Percentiles rank a stretch among this genome's conserved stretches.
Conservation (phyloP, 352 stramenopile species). For the Pythium coloratum region DNA sequence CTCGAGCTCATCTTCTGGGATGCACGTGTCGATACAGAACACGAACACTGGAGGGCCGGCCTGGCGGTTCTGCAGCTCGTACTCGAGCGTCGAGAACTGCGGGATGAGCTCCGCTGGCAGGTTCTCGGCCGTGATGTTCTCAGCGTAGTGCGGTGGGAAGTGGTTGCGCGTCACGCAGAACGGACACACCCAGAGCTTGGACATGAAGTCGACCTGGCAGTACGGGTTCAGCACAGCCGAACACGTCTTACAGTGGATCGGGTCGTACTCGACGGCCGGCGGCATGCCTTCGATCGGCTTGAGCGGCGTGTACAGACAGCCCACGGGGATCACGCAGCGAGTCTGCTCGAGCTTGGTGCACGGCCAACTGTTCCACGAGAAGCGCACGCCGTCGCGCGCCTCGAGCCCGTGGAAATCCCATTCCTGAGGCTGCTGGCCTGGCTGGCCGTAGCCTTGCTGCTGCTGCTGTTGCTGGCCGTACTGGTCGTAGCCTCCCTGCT, state of each 20-base stretch:
- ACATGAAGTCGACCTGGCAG: slow-evolving; percentile 98
- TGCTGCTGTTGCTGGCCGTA: slow-evolving; percentile 46
- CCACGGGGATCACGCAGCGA: slow-evolving; percentile 96
- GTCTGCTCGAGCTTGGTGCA: slow-evolving; percentile 97
- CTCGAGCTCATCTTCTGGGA: slow-evolving; percentile 96
- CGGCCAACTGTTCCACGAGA: slow-evolving; percentile 99
- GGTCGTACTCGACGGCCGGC: slow-evolving; percentile 95
- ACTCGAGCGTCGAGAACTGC: slow-evolving; percentile 99
- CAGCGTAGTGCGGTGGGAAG: slow-evolving; percentile 93
- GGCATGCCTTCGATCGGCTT: slow-evolving; percentile 96
- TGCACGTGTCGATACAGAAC: slow-evolving; percentile 98
- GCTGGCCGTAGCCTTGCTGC: slow-evolving; percentile 36
- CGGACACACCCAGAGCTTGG: slow-evolving; percentile 99
- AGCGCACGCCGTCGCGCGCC: slow-evolving; percentile 93
- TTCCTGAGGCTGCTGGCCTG: slow-evolving; percentile 74
- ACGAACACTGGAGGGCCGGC: slow-evolving; percentile 97
- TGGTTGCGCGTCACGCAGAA: slow-evolving; percentile 99
- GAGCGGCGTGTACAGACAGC: slow-evolving; percentile 95
- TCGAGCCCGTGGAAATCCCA: slow-evolving; percentile 87
- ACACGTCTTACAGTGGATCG: slow-evolving; percentile 98
- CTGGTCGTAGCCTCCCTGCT: slow-evolving; percentile 38
- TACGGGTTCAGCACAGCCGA: slow-evolving; percentile 98
- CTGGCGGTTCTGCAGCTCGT: slow-evolving; percentile 94
- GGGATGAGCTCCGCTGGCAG: slow-evolving; percentile 98
- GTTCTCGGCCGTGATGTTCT: slow-evolving; percentile 98